phyloP scores from a whole-genome alignment of 78 protist genomes.

The Bodo saltans region DNA sequence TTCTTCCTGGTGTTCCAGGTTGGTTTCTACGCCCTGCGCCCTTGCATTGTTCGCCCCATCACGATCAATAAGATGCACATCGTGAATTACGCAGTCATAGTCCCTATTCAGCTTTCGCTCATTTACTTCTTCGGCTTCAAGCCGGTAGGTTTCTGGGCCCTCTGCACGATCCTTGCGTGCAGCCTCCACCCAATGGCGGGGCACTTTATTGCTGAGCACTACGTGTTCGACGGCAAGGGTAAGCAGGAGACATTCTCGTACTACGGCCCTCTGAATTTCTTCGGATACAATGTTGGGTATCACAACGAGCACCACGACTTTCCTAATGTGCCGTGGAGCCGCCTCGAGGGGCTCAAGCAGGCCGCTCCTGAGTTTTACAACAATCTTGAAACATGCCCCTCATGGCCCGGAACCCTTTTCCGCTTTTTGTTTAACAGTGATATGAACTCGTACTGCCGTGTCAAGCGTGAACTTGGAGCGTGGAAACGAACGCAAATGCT shows the following conservation, averaged over 20 bases:
- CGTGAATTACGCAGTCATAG: slow-evolving; percentile 39
- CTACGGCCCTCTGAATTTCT: slow-evolving; percentile 67
- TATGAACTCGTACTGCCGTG: slow-evolving; percentile 10
- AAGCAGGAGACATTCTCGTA: slow-evolving; percentile 81
- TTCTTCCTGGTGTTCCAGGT: slow-evolving; percentile 54
- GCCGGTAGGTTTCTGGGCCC: slow-evolving; percentile 48
- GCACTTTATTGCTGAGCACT: slow-evolving; percentile 85
- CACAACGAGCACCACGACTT: slow-evolving; percentile 93
- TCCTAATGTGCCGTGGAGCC: slow-evolving; percentile 62
- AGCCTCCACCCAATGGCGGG: slow-evolving; percentile 76
- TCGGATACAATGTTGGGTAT: slow-evolving; percentile 82
- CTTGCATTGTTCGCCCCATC: slow-evolving; percentile 48
- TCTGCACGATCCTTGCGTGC: slow-evolving; percentile 56
- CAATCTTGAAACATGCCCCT: background rate
- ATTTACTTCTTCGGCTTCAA: slow-evolving; percentile 41
- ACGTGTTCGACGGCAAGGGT: slow-evolving; percentile 39
- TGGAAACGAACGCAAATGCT: background rate
- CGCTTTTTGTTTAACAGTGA: slow-evolving; percentile 11
- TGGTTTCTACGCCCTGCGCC: slow-evolving; percentile 70
- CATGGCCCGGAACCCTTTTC: slow-evolving; percentile 12
- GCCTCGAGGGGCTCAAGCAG: slow-evolving; percentile 22
- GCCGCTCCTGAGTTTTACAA: slow-evolving; percentile 63
- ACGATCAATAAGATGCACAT: slow-evolving; percentile 37
- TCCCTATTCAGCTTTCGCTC: background rate
- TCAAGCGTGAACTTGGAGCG: slow-evolving; percentile 12